Base-by-base conservation (phyloP, 2,329 filamentous ascomycete genomes). In the Ceratocystis ficicola region DNA sequence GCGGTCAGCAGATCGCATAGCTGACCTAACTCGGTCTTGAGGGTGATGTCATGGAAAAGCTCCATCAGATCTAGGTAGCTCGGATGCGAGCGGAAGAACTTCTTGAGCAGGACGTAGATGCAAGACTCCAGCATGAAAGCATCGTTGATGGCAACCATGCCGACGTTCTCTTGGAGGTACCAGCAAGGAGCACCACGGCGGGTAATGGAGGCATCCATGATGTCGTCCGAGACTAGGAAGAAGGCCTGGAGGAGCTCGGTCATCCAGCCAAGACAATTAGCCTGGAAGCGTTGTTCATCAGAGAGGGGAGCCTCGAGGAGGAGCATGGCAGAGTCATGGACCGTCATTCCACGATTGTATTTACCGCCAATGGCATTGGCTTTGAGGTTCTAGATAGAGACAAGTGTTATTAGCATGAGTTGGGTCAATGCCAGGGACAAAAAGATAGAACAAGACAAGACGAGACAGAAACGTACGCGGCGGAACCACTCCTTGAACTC, bases 281-380 rank as follows among this genome's bases (percentile, higher is more conserved):
- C 82, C 71, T 89, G 81, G 80, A 95, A 94, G 81, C 92, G 95
- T 78, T 97, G 88, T 67, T 93, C 84, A 69, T 89, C 82, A 70
- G 80, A 83, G 70, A 97, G 85, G 65, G 88, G 79, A 71, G 84
- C 79, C 70, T 77, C 81, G 73, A 92, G 83, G 69, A 97, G 85
- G 72, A 94, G 80, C 70, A 90, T 87, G 70, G 87, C 86, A 60
- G 91, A 94, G 78, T 99, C 94, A 70, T 94, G 88, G 68, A 97
- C 93, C 61, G 92, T 97, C 85, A 99, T 95, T 78, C 94, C 94
- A 73, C 94, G 90, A 80, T 99, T 99, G 81, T 92, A 96, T 82
- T 99, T 99, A 74, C 94, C 94, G 71, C 94, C 94, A 65, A 94
- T 80, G 5, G 90, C 85, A 79, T 99, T 99, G 78, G 85, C 82